Evolutionary conservation across 345 rosid species (phyloP), one percentile per base, ranked within the genome.

Genomic region (Reutealis trisperma): DNA sequence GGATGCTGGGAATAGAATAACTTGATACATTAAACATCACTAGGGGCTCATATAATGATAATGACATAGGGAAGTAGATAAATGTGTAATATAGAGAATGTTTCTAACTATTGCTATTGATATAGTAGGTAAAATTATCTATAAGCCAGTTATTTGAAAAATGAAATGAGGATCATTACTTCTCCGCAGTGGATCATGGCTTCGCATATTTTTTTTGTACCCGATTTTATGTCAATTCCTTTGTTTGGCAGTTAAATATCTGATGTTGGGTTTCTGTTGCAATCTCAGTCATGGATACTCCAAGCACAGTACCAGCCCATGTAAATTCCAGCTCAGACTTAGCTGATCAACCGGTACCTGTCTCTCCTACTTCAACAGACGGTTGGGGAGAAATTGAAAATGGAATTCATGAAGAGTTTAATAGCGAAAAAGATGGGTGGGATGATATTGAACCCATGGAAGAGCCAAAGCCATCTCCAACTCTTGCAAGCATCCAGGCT

Each of bases 321-420:
- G 84, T 80, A 71, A 90, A 88, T 88, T 90, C 94, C 18, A 81
- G 87, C 89, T 81, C 84, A 10, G 98, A 92, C 86, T 83, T 92
- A 64, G 84, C 90, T 9, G 95, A 96, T 81, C 94, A 81, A 81
- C 95, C 95, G 0, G 85, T 83, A 66, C 96, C 95, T 58, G 81
- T 66, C 34, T 96, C 98, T 52, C 99, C 99, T 27, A 86, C 98
- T 71, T 96, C 98, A 82, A 91, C 97, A 1, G 98, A 96, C 81
- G 99, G 99, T 42, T 96, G 99, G 99, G 99, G 99, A 83, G 99
- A 96, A 72, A 79, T 88, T 66, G 98, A 89, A 74, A 91, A 92
- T 69, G 99, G 97, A 78, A 83, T 94, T 82, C 74, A 82, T 70
- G 97, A 88, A 81, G 93, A 83, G 52, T 88, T 82, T 69, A 95